Conservation (phyloP, 2,329 filamentous ascomycete genomes). For the Endothia cerciana region DNA sequence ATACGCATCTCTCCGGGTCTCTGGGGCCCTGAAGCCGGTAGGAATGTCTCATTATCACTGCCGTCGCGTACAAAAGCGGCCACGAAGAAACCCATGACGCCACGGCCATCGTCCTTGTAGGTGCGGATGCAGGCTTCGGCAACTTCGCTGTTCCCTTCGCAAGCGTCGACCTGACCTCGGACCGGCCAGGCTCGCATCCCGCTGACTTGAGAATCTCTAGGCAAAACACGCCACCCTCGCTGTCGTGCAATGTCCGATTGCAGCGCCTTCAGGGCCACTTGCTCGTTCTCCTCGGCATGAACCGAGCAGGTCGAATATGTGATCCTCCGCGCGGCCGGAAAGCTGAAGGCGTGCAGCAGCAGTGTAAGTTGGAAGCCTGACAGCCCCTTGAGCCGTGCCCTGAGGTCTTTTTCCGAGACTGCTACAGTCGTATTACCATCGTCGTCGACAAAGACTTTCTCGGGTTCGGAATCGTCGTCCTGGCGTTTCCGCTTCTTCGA, state of each 20-base stretch:
- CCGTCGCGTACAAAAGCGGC: conserved; percentile 75
- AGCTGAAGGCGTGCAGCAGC: conserved; percentile 81
- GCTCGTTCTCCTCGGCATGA: conserved; percentile 85
- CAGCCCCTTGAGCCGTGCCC: conserved; percentile 71
- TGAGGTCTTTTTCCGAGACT: conserved; percentile 58
- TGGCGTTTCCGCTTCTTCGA: conserved; percentile 52
- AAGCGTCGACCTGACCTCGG: conserved; percentile 58
- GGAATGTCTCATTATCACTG: neutral
- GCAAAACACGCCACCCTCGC: conserved; percentile 78
- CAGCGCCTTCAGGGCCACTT: conserved; percentile 76
- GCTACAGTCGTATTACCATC: conserved; percentile 58
- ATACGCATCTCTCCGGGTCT: neutral
- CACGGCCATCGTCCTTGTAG: conserved; percentile 77
- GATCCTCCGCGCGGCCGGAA: conserved; percentile 74
- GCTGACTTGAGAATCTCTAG: conserved; percentile 70
- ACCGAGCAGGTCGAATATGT: conserved; percentile 95
- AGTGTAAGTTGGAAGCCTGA: conserved; percentile 82
- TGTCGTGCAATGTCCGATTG: conserved; percentile 66
- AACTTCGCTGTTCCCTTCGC: conserved; percentile 54
- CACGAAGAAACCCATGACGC: conserved; percentile 95
- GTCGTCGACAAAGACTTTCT: conserved; percentile 55
- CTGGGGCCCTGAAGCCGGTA: neutral
- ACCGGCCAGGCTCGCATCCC: conserved; percentile 79
- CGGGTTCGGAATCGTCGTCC: conserved; percentile 37
- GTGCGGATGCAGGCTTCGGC: conserved; percentile 81